These are phyloP conservation scores for Cryptomeria japonica DNA, from an alignment of 75 land plant genomes.

Conservation along the genomic window DNA sequence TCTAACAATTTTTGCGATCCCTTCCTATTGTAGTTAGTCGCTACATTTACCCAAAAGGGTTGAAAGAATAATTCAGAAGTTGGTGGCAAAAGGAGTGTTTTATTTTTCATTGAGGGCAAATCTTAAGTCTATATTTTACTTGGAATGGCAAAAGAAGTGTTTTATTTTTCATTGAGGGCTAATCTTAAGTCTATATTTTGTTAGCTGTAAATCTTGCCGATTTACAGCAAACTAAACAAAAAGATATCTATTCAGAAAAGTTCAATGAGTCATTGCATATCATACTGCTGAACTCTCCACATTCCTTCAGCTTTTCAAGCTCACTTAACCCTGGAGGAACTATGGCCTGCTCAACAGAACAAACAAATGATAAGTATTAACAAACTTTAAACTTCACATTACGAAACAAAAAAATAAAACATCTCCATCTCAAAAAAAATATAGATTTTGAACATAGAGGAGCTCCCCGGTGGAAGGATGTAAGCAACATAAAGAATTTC, in stretches of 20 bases:
- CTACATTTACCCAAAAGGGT: background rate
- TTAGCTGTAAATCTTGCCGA: background rate
- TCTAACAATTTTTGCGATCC: too few species aligned
- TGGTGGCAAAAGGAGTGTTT: too few species aligned
- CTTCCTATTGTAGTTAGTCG: too few species aligned
- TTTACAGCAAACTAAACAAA: background rate
- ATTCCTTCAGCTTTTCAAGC: background rate
- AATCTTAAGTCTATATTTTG: background rate
- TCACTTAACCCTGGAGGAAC: background rate
- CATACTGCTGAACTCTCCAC: background rate
- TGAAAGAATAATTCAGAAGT: background rate
- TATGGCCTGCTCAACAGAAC: background rate
- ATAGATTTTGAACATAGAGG: too few species aligned
- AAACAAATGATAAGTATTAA: background rate
- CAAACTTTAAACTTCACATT: background rate
- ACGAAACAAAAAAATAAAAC: too few species aligned
- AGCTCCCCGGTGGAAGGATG: too few species aligned
- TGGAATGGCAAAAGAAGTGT: too few species aligned
- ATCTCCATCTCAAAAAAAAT: too few species aligned
- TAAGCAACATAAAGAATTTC: too few species aligned
- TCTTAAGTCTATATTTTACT: background rate
- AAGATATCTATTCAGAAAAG: background rate
- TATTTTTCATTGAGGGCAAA: too few species aligned
- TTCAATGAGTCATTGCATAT: background rate
- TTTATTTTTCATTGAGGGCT: too few species aligned